Evolutionary conservation across 2,329 filamentous ascomycete genomes (phyloP), one percentile per base, ranked within the genome.

Genomic region (Colletotrichum simmondsii): DNA sequence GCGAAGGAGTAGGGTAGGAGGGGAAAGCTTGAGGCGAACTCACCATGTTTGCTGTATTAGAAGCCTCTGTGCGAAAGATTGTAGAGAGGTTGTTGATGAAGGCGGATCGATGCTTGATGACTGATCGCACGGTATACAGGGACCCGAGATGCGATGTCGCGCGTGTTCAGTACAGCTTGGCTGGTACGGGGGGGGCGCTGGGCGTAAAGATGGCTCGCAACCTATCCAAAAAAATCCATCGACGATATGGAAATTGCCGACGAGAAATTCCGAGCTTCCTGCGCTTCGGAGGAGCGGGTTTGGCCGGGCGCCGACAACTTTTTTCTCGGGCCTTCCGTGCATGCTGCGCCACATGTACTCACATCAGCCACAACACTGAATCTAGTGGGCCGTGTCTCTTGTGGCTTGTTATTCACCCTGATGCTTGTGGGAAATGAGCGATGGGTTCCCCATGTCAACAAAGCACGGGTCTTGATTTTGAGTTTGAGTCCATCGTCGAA

Each of bases 11-110:
- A 53, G 53, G 42, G 30, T 12, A n/a, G 56, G 19, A n/a, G 42
- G 42, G 7, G 42, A 49, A 22, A 46, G 42, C 11, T 42, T 4
- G 46, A 42, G 37, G 54, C 26, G 49, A 19, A 67, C 73, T 73
- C 56, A 75, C 73, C 73, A 75, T 75, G 10, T 67, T 72, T 62
- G 60, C 61, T 42, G 28, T 65, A 61, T 61, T 70, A 58, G 54
- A 37, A 60, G 71, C 49, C 58, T 49, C 61, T 65, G 68, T 56
- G 66, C 19, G 14, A 26, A 26, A 28, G 46, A 3, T 16, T 52
- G 37, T 4, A 59, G 4, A 8, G 46, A 2, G 8, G 12, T 42
- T 52, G 35, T n/a, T 19, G 30, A 26, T 14, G 1, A 1, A 30
- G n/a, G 12, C 14, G 6, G 22, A 49, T 30, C 24, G 11, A 59